Percentiles rank a stretch among this genome's conserved stretches.
Conservation (phyloP, 768 basidiomycete genomes). For the Russula earlei region DNA sequence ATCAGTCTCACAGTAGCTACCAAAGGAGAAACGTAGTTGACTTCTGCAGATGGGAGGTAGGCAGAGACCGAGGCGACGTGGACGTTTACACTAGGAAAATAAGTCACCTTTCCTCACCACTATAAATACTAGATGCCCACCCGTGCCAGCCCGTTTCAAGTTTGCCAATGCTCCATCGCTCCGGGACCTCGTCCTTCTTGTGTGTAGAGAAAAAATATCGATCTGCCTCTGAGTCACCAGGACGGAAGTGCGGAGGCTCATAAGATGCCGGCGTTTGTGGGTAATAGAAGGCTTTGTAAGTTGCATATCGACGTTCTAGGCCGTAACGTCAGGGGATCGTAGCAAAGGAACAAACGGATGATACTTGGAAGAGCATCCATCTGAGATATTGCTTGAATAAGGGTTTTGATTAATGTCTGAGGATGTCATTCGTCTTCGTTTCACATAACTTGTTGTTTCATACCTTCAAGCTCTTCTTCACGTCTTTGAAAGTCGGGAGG, state of each 20-base stretch:
- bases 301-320: constrained; percentile 72
- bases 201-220: constrained; percentile 81
- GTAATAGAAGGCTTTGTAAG: constrained; percentile 81
- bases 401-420: constrained; percentile 65
- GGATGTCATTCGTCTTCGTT: not conserved
- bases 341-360: not conserved
- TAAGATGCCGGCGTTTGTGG: constrained; percentile 73
- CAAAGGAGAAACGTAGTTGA: constrained; percentile 38
- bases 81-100: constrained; percentile 49
- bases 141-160: constrained; percentile 66
- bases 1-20: constrained; percentile 33
- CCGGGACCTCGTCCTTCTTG: constrained; percentile 58
- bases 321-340: not conserved
- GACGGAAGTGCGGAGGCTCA: constrained; percentile 71
- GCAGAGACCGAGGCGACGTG: constrained; percentile 65
- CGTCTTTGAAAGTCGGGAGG: constrained; percentile 66
- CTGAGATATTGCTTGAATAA: constrained; percentile 69
- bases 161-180: constrained; percentile 58
- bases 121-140: constrained; percentile 31
- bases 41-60: constrained; percentile 57
- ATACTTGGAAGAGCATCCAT: constrained; percentile 77
- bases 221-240: constrained; percentile 62
- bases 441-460: not conserved
- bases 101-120: not conserved
- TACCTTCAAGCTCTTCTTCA: constrained; percentile 76